These are phyloP conservation scores for Trypanosomatidae sp. DNA, from an alignment of 208 protist genomes.

Conservation along the genomic window DNA sequence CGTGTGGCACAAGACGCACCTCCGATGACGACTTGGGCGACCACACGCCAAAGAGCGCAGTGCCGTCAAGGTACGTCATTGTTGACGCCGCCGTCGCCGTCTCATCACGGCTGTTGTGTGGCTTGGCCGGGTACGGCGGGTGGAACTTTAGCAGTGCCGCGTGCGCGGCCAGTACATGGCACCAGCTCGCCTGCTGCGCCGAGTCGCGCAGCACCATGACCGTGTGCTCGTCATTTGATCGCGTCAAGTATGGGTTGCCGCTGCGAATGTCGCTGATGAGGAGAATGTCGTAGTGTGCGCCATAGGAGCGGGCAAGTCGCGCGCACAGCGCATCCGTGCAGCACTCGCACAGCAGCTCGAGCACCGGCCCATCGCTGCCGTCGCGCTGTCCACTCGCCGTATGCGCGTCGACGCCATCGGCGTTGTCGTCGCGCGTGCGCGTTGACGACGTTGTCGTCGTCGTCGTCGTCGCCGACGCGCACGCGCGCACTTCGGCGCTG, in stretches of 20 bases:
- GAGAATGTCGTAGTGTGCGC: constrained; percentile 41
- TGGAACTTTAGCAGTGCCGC: constrained; percentile 92
- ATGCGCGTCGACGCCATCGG: too few relatives aligned
- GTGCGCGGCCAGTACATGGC: constrained; percentile 58
- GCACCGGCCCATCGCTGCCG: constrained; percentile 15
- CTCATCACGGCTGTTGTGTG: not conserved
- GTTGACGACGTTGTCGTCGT: too few relatives aligned
- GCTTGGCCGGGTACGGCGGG: constrained; percentile 77
- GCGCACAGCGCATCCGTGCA: constrained; percentile 87
- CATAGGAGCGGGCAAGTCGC: constrained; percentile 34
- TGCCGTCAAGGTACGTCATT: constrained; percentile 75
- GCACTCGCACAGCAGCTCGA: constrained; percentile 68
- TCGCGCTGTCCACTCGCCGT: too few relatives aligned
- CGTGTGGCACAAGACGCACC: constrained; percentile 76
- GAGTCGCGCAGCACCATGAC: constrained; percentile 76
- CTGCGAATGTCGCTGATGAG: constrained; percentile 90
- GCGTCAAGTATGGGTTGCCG: constrained; percentile 38
- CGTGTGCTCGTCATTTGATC: constrained; percentile 69
- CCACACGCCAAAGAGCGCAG: constrained; percentile 83
- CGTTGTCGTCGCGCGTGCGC: too few relatives aligned
- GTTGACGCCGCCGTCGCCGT: not conserved
- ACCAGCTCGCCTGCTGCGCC: constrained; percentile 76
- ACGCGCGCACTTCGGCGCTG: constrained; percentile 20
- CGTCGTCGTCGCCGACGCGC: constrained; percentile 14
- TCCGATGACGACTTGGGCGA: constrained; percentile 91